phyloP scores from a whole-genome alignment of 305 asterid genomes.

The Fraxinus dipetala region DNA sequence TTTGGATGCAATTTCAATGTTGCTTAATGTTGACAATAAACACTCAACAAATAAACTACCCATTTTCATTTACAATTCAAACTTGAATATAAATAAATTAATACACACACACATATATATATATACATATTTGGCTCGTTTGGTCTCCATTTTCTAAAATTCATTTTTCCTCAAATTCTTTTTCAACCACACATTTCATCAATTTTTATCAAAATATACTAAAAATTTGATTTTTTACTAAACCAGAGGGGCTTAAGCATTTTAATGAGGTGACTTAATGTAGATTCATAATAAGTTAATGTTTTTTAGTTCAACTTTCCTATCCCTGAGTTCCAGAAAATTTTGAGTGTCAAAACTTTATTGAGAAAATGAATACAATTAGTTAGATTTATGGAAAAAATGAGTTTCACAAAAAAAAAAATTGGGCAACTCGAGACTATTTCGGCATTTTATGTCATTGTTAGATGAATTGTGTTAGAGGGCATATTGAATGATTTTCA shows the following conservation, averaged over 20 bases:
- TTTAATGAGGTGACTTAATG: not conserved
- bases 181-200: not conserved
- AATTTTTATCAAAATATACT: not conserved
- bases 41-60: not conserved
- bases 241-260: not conserved
- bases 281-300: not conserved
- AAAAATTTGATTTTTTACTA: not conserved
- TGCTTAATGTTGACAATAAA: not conserved
- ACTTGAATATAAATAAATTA: not conserved
- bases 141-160: not conserved
- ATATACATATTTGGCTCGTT: not conserved
- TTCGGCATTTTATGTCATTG: not conserved
- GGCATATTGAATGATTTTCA: not conserved
- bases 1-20: not conserved
- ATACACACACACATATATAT: too few relatives aligned
- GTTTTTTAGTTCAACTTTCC: not conserved
- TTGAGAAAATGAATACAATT: not conserved
- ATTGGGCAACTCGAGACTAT: not conserved
- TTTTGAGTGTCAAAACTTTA: not conserved
- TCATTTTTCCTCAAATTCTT: not conserved
- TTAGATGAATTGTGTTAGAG: not conserved
- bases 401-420: not conserved
- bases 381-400: not conserved
- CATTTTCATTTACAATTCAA: not conserved
- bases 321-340: not conserved